A percentile compares a stretch with the other conserved stretches of the same genome.
Evolutionary conservation across 2,329 filamentous ascomycete species (phyloP).

Genomic region (Penicillium sp.): DNA sequence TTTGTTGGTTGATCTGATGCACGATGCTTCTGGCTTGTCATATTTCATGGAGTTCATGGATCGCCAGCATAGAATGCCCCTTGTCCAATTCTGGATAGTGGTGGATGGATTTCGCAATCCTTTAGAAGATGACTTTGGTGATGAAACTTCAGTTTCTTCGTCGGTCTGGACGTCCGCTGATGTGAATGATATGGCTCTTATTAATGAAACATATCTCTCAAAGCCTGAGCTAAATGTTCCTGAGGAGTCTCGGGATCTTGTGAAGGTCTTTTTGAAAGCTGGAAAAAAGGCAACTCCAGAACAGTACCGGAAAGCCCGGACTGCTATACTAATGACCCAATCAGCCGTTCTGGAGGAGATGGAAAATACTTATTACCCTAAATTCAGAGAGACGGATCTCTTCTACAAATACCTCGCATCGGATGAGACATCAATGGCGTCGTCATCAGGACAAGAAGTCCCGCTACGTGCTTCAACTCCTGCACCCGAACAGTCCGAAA

Average conservation of each 20-base stretch:
- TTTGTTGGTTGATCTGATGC: constrained; percentile 77
- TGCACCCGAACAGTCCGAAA: constrained; percentile 28
- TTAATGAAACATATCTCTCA: constrained; percentile 82
- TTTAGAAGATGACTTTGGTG: constrained; percentile 77
- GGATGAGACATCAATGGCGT: constrained; percentile 59
- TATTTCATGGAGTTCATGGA: constrained; percentile 99
- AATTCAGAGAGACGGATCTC: constrained; percentile 87
- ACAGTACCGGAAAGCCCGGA: constrained; percentile 79
- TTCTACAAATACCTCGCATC: constrained; percentile 95
- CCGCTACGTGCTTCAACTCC: constrained; percentile 19
- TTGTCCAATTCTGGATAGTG: constrained; percentile 98
- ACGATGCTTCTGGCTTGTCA: constrained; percentile 83
- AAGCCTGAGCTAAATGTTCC: constrained; percentile 77
- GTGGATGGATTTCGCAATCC: constrained; percentile 95
- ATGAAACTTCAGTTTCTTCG: constrained; percentile 61
- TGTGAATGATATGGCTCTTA: constrained; percentile 81
- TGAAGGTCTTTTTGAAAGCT: constrained; percentile 73
- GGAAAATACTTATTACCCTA: constrained; percentile 72
- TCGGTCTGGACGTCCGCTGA: constrained; percentile 78
- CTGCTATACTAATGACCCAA: constrained; percentile 76
- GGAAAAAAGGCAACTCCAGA: constrained; percentile 70
- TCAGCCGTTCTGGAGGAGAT: constrained; percentile 80
- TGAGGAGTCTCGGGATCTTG: constrained; percentile 62
- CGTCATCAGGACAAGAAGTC: constrained; percentile 24
- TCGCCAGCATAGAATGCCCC: constrained; percentile 74